Evolutionary conservation across 2,329 filamentous ascomycete genomes (phyloP).

Genomic region (Arthrobotrys pseudoclavata): DNA sequence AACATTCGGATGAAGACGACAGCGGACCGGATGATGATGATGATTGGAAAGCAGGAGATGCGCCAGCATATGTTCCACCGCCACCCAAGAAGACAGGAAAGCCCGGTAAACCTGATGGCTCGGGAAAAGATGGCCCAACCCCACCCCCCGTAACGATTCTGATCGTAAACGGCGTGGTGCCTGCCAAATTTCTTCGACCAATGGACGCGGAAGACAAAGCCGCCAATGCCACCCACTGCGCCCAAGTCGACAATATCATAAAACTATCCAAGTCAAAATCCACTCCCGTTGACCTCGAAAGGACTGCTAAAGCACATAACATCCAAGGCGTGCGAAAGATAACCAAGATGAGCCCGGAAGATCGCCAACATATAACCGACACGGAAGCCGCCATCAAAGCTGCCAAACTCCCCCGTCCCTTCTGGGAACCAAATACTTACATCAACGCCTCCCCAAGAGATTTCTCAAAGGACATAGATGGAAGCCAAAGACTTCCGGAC

Average conservation of each 20-base stretch:
- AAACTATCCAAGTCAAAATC: not conserved
- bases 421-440: constrained; percentile 51
- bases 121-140: too few relatives aligned
- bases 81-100: not conserved
- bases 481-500: constrained; percentile 25
- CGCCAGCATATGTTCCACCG: not conserved
- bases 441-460: constrained; percentile 6
- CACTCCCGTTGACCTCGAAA: not conserved
- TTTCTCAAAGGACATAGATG: constrained; percentile 14
- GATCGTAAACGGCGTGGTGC: not conserved
- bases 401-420: constrained; percentile 22
- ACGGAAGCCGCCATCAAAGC: not conserved
- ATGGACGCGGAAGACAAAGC: constrained; percentile 12
- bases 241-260: not conserved
- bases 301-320: not conserved
- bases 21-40: not conserved
- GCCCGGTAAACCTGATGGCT: too few relatives aligned
- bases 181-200: not conserved
- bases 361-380: constrained; percentile 3
- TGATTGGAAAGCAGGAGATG: not conserved
- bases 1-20: not conserved
- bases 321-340: constrained; percentile 5
- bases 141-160: not conserved
- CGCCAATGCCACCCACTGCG: constrained; percentile 8
- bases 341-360: not conserved